These are phyloP conservation scores for Picea mariana DNA, from an alignment of 83 land plant genomes.

Conservation along the genomic window DNA sequence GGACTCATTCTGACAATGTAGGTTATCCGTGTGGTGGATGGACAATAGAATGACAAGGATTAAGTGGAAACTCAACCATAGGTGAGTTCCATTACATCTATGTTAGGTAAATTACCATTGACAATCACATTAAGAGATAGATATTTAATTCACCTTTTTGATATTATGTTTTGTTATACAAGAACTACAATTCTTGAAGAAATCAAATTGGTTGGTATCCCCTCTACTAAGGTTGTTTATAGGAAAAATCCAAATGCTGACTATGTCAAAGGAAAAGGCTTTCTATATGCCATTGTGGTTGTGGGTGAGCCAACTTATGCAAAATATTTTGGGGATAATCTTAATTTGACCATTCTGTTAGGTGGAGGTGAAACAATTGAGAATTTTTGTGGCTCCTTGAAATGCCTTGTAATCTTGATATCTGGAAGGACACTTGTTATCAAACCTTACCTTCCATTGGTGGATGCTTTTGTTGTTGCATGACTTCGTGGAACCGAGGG, in stretches of 20 bases:
- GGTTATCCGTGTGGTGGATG: conserved; percentile 61
- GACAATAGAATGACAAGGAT: conserved; percentile 61
- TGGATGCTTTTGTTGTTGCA: conserved; percentile 45
- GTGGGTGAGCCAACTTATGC: conserved; percentile 79
- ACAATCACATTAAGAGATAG: neutral
- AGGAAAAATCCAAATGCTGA: conserved; percentile 45
- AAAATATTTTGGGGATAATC: conserved; percentile 59
- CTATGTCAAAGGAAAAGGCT: conserved; percentile 30
- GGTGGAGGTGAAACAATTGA: conserved; percentile 30
- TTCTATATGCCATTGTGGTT: conserved; percentile 66
- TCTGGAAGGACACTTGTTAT: conserved; percentile 40
- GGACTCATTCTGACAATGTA: conserved; percentile 44
- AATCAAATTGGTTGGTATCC: conserved; percentile 35
- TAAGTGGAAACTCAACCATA: conserved; percentile 36
- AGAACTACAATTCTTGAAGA: conserved; percentile 56
- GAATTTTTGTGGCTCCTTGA: conserved; percentile 27
- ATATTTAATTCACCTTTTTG: neutral
- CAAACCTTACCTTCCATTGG: conserved; percentile 26
- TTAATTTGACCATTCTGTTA: conserved; percentile 47
- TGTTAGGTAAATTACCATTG: neutral
- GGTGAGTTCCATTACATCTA: conserved; percentile 9
- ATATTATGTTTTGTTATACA: conserved; percentile 2
- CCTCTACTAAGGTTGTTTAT: conserved; percentile 47
- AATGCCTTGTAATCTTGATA: conserved; percentile 36
- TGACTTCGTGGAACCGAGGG: conserved; percentile 51